Conservation (phyloP, 805 yeast species). For the Pichia paraexigua region DNA sequence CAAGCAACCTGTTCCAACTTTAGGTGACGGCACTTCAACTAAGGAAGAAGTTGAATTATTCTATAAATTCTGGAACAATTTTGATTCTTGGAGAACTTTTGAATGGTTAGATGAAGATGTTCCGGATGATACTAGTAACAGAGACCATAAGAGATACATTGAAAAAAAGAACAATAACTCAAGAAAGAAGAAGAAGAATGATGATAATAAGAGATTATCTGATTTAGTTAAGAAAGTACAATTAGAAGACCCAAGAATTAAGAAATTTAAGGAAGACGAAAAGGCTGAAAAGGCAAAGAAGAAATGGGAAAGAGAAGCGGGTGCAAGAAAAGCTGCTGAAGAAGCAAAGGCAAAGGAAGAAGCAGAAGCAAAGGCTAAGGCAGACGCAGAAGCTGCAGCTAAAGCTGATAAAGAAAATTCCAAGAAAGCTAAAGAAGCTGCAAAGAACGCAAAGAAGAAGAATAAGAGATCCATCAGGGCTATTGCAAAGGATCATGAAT, state of each 20-base stretch:
- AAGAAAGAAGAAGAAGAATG: conserved; percentile 95
- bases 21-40: conserved; percentile 61
- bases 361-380: conserved; percentile 76
- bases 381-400: conserved; percentile 67
- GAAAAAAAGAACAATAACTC: conserved; percentile 96
- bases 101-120: conserved; percentile 98
- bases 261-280: conserved; percentile 85
- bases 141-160: conserved; percentile 98
- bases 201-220: conserved; percentile 84
- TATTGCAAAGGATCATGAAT: conserved; percentile 73
- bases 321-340: conserved; percentile 94
- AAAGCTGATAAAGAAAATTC: conserved; percentile 52
- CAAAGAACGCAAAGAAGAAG: conserved; percentile 98
- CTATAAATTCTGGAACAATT: conserved; percentile 86
- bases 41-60: conserved; percentile 81
- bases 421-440: conserved; percentile 86
- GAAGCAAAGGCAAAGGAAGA: conserved; percentile 79
- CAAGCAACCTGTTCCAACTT: conserved; percentile 77
- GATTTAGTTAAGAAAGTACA: conserved; percentile 84
- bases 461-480: conserved; percentile 49
- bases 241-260: conserved; percentile 90
- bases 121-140: conserved; percentile 97
- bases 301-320: conserved; percentile 98
- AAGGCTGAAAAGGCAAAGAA: conserved; percentile 88
- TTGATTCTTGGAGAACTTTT: conserved; percentile 97